phyloP scores from a whole-genome alignment of 495 filamentous ascomycete genomes.

The Daldinia childiae region DNA sequence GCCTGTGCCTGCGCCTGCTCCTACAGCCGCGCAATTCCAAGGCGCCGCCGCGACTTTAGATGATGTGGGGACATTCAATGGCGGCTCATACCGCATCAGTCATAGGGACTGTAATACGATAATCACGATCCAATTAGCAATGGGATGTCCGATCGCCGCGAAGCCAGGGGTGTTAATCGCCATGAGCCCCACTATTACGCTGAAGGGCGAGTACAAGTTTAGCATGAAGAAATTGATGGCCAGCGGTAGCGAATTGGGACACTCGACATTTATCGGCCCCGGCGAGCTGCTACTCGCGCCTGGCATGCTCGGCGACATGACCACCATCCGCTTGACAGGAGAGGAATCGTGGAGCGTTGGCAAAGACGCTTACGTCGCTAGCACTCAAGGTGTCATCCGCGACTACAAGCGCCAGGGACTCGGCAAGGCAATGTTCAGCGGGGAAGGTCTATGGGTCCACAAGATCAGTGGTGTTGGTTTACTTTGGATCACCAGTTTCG shows the following conservation, averaged over 20 bases:
- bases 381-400: constrained; percentile 79
- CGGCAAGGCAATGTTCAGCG: constrained; percentile 92
- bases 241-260: constrained; percentile 76
- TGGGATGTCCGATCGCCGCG: constrained; percentile 83
- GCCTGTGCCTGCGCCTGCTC: background rate
- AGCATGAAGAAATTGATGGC: constrained; percentile 84
- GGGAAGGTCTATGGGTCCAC: constrained; percentile 92
- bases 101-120: constrained; percentile 92
- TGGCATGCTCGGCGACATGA: constrained; percentile 83
- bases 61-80: constrained; percentile 94
- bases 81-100: constrained; percentile 90
- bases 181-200: constrained; percentile 87
- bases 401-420: constrained; percentile 88
- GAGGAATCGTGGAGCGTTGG: constrained; percentile 82
- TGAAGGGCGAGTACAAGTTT: constrained; percentile 84
- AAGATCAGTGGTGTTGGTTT: constrained; percentile 82
- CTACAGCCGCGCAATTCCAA: constrained; percentile 57
- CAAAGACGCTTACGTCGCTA: constrained; percentile 79
- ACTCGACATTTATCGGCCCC: constrained; percentile 87
- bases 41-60: constrained; percentile 72
- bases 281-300: constrained; percentile 90
- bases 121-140: constrained; percentile 86
- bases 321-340: constrained; percentile 74
- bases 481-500: constrained; percentile 90
- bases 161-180: constrained; percentile 90